These are phyloP conservation scores for Piper betle DNA, from an alignment of 164 flowering plant genomes.

Conservation along the genomic window DNA sequence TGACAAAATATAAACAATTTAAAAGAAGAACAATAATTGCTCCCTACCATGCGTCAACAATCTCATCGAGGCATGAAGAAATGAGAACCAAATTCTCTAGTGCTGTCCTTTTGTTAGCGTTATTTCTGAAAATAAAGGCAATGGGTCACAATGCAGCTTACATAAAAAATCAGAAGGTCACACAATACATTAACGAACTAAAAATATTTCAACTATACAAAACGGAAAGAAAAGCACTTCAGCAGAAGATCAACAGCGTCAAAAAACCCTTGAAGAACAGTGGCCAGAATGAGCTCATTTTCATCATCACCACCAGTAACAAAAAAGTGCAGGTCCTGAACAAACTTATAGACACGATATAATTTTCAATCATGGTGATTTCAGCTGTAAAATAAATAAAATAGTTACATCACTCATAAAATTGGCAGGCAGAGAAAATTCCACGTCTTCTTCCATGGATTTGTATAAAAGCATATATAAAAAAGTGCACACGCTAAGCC, in stretches of 20 bases:
- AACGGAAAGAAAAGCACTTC: conserved; percentile 15
- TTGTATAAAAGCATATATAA: too few species aligned
- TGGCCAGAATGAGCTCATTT: conserved; percentile 33
- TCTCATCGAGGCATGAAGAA: conserved; percentile 50
- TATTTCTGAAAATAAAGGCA: conserved; percentile 2
- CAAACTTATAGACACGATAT: conserved; percentile 14
- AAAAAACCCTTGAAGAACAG: conserved; percentile 53
- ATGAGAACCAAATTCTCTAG: conserved; percentile 35
- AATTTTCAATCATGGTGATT: conserved; percentile 31
- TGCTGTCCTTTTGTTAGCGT: conserved; percentile 5
- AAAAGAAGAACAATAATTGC: too few species aligned
- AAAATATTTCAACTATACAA: background rate
- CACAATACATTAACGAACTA: conserved; percentile 1
- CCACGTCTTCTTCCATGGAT: too few species aligned
- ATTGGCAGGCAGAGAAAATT: too few species aligned
- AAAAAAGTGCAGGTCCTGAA: conserved; percentile 27
- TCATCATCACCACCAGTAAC: conserved; percentile 46
- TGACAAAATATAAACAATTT: too few species aligned
- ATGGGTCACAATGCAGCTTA: background rate
- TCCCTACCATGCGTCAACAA: too few species aligned
- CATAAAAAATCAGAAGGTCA: background rate
- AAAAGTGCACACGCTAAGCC: too few species aligned
- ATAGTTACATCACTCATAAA: background rate
- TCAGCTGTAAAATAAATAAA: conserved; percentile 27
- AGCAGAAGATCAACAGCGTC: conserved; percentile 41